Evolutionary conservation across 176 grass and related monocot genomes (phyloP), one percentile per base, ranked within the genome.

Genomic region (Rhynchospora breviuscula): DNA sequence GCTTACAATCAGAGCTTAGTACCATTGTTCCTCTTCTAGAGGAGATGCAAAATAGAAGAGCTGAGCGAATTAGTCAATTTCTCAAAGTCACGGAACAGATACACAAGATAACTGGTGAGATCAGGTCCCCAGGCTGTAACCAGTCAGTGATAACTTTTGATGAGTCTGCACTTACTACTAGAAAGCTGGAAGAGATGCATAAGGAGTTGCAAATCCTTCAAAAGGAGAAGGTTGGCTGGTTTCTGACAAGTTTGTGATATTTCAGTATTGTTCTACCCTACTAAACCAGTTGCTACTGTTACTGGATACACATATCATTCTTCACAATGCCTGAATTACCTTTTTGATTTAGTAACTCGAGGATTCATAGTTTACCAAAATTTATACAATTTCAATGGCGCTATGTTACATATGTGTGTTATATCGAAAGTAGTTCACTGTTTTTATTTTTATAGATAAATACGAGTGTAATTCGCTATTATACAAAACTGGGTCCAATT

Each of bases 131-230:
- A 62, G 85, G 86, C 59, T 92, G 66, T 88, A 85, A 47, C 58
- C 89, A 87, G 43, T 91, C 90, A n/a, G 89, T 84, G 79, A 44
- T 86, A 64, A 87, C 72, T 54, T 90, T 94, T 78, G 90, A 97
- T 68, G 92, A 94, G 68, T 88, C 92, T 31, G 90, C 94, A 85
- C 72, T 97, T 59, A 94, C 92, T 18, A 84, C 85, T 81, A 88
- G 90, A 88, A 97, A 89, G 90, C 84, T 97, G 78, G 95, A 94
- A 61, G 92, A 94, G 49, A 87, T 97, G 71, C 88, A 86, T 4
- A 91, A 86, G 84, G 79, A 91, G 48, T 67, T 97, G 40, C 88
- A 92, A 72, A 92, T 83, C 70, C 89, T 97, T 85, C 90, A 90
- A 87, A 94, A 91, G 79, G 92, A 97, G 81, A 97, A 97, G 95